Evolutionary conservation across 2,329 filamentous ascomycete species (phyloP), one percentile per base, ranked within the genome.

Genomic region (Xylariaceae sp.): DNA sequence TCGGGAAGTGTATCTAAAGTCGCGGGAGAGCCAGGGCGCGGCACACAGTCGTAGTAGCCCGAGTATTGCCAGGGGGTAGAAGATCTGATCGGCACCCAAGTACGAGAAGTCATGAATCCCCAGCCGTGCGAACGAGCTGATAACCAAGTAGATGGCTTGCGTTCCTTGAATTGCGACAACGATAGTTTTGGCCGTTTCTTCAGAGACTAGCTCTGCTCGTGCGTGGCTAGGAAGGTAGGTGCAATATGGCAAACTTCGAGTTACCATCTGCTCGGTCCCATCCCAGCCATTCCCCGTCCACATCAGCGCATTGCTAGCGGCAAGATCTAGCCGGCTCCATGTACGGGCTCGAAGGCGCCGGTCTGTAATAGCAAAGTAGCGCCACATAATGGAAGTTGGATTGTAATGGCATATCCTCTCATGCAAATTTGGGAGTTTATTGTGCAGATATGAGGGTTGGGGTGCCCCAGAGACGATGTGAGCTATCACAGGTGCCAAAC

Each of bases 321-420:
- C 71, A 45, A 74, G 56, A 21, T 71, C 66, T 6, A 45, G 24
- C 1, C 40, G 33, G 29, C 48, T 66, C 74, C 73, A 76, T 12
- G 39, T 21, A 2, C 51, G 65, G 2, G 70, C 63, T 7, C 73
- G 64, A 8, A 73, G 58, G 9, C 73, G 69, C 3, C 74, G 65
- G 50, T 74, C 73, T 0, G 65, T 37, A 41, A 75, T 74, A 16
- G 68, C 68, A 7, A 68, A 68, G 53, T 76, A 75, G 0, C 72
- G 69, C 70, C 73, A 76, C 14, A 75, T 29, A 9, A 76, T 75
- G 0, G 73, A 71, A 3, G 71, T 75, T 0, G 73, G 73, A 52
- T 75, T 75, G 41, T 68, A 75, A 36, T 64, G 65, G 12, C 62
- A 61, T 1, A 75, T 31, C 3, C 51, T 37, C 9, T 75, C 69